These are phyloP conservation scores for Evansstolkia leycettana DNA, from an alignment of 495 filamentous ascomycete genomes.

Conservation along the genomic window DNA sequence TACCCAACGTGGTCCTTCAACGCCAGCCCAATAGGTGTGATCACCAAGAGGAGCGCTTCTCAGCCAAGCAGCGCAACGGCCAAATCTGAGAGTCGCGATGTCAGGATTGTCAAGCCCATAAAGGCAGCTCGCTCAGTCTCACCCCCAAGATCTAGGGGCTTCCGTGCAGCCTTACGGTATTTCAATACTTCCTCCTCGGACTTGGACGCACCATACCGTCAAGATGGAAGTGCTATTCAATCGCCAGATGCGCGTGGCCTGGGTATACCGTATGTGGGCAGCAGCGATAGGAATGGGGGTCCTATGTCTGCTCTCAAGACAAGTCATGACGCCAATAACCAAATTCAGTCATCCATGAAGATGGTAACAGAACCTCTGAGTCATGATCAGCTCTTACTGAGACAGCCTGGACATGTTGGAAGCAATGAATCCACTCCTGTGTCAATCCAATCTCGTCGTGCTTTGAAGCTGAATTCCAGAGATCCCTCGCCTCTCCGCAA, in stretches of 20 bases:
- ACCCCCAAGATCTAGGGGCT: slow-evolving; percentile 23
- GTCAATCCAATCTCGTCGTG: slow-evolving; percentile 26
- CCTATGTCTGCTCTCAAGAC: slow-evolving; percentile 10
- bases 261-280: background rate
- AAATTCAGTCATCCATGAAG: slow-evolving; percentile 4
- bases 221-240: background rate
- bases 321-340: background rate
- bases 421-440: slow-evolving; percentile 5
- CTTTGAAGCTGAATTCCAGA: slow-evolving; percentile 12
- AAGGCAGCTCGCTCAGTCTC: slow-evolving; percentile 27
- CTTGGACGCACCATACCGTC: slow-evolving; percentile 5
- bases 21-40: slow-evolving; percentile 13
- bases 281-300: slow-evolving; percentile 3
- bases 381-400: background rate
- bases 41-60: slow-evolving; percentile 20
- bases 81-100: slow-evolving; percentile 3
- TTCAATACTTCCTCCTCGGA: slow-evolving; percentile 15
- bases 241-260: background rate
- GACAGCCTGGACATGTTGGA: slow-evolving; percentile 4
- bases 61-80: slow-evolving; percentile 24
- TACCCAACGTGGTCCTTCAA: slow-evolving; percentile 14
- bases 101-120: slow-evolving; percentile 7
- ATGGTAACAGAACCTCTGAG: background rate
- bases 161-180: slow-evolving; percentile 24
- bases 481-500: slow-evolving; percentile 8